phyloP scores from a whole-genome alignment of 345 rosid genomes.

The Lepidium africanum region DNA sequence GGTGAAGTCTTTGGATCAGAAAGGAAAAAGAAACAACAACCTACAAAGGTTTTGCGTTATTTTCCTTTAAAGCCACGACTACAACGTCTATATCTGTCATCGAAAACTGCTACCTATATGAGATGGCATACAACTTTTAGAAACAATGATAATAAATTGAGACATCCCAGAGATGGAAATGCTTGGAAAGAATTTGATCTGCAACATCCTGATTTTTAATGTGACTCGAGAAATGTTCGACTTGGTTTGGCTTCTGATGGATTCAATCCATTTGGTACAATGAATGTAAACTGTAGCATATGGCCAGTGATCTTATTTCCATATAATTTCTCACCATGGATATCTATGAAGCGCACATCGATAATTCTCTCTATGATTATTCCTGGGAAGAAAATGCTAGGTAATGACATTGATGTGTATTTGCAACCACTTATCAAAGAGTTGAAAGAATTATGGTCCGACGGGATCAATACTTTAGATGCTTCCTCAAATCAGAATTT shows the following conservation, averaged over 20 bases:
- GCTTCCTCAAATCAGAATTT: too few relatives aligned
- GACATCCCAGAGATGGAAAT: neutral
- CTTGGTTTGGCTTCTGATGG: neutral
- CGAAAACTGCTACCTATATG: neutral
- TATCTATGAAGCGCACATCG: neutral
- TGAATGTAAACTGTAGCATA: neutral
- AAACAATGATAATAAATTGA: neutral
- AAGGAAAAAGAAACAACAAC: neutral
- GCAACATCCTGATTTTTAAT: neutral
- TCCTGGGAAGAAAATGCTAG: neutral
- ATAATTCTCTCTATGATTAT: neutral
- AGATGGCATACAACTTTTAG: neutral
- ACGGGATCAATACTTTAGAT: too few relatives aligned
- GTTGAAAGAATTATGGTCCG: too few relatives aligned
- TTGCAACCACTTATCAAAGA: too few relatives aligned
- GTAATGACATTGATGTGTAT: neutral
- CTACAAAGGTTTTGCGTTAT: neutral
- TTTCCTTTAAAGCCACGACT: neutral
- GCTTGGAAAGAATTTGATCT: neutral
- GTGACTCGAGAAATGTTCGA: neutral
- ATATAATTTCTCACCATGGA: neutral
- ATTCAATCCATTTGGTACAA: neutral
- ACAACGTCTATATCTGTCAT: neutral
- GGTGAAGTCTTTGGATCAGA: neutral
- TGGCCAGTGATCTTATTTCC: neutral